Percentiles rank a stretch among this genome's conserved stretches.
phyloP scores from a whole-genome alignment of 441 rosid genomes.

The Jatropha podagrica region DNA sequence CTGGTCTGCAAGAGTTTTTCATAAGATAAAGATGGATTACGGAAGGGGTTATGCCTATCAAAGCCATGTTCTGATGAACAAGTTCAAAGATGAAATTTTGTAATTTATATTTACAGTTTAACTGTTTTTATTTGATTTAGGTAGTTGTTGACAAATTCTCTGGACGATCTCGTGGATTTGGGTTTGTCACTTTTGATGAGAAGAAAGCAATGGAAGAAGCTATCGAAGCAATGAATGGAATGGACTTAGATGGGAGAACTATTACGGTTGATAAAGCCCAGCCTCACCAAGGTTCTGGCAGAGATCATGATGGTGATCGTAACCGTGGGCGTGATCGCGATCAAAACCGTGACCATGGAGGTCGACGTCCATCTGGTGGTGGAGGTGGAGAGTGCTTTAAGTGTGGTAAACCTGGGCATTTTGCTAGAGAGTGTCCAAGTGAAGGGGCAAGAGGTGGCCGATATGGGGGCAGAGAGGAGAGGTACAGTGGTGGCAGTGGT shows the following conservation, averaged over 20 bases:
- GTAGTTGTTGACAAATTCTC: conserved; percentile 87
- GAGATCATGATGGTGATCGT: conserved; percentile 73
- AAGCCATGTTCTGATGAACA: neutral
- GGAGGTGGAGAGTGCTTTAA: conserved; percentile 74
- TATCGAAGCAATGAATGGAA: conserved; percentile 84
- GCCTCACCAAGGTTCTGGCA: conserved; percentile 77
- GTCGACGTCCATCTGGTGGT: conserved; percentile 66
- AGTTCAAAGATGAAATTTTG: neutral
- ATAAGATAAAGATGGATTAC: neutral
- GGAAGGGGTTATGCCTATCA: neutral
- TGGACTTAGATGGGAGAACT: conserved; percentile 87
- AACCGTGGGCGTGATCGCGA: conserved; percentile 49
- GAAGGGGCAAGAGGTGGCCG: conserved; percentile 66
- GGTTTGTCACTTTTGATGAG: conserved; percentile 91
- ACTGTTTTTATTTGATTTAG: conserved; percentile 31
- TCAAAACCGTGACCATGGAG: conserved; percentile 44
- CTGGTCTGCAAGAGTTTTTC: neutral
- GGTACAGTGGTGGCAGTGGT: conserved; percentile 43
- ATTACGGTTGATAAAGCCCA: conserved; percentile 95
- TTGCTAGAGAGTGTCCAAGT: conserved; percentile 89
- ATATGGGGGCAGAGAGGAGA: conserved; percentile 57
- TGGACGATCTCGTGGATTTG: conserved; percentile 98
- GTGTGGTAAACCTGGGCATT: conserved; percentile 95
- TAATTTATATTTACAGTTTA: neutral
- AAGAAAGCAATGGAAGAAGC: conserved; percentile 90